Evolutionary conservation across 345 rosid genomes (phyloP), one percentile per base, ranked within the genome.

Genomic region (Excoecaria agallocha): DNA sequence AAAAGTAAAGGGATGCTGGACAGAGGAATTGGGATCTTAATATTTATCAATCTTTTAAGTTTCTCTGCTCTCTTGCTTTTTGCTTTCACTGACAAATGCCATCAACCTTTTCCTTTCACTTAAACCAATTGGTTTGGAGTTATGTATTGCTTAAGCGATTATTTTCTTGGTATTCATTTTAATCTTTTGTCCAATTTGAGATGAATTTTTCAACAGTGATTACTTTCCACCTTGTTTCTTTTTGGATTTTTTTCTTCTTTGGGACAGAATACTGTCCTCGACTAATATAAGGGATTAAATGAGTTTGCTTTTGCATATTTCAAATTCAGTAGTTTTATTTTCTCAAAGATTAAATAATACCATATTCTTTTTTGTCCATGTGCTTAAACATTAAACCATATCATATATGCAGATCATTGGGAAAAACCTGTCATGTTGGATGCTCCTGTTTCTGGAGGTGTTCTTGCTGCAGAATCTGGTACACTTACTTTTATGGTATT

Each of bases 361-460:
- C 4, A 9, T 62, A 39, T 62, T 62, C 43, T 20, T 49, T 11
- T 9, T 49, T 43, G 3, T 15, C 46, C 50, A 12, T 4, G 0
- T 24, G 3, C 43, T 20, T 55, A 25, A 52, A 43, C 39, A 48
- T 38, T 66, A 3, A 17, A n/a, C 3, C 72, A 56, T 46, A 70
- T 69, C 68, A 57, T 19, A 59, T 70, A 12, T 80, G 79, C 76
- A 94, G 96, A 76, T 79, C 45, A 76, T 20, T 82, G 87, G 91
- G 84, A 81, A 80, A 87, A 79, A 41, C 93, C 98, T 70, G 80
- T 84, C 70, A 94, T 94, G 97, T 84, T 92, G 87, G 98, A 94
- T 82, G 98, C 98, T 82, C 97, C 98, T 12, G 97, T 94, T 45
- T 94, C 98, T 69, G 97, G 97, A 76, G 98, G 98, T 74, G 89